Evolutionary conservation across 2,329 filamentous ascomycete species (phyloP).

Genomic region (Torrubiellomyces zombiae): DNA sequence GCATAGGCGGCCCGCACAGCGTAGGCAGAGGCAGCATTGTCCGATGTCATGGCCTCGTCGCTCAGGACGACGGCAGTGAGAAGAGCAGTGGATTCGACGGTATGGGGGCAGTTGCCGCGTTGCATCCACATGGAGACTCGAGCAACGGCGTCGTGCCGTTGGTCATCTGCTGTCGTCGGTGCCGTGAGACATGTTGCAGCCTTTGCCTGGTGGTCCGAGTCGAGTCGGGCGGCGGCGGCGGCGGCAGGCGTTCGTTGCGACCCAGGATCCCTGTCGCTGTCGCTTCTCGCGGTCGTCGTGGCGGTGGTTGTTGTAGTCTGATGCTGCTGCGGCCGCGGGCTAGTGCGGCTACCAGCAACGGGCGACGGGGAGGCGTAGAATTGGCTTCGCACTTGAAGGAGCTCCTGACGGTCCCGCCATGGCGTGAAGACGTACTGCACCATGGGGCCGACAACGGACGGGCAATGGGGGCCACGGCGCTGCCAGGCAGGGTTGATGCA

Average conservation of each 20-base stretch:
- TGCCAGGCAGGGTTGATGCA: too few species aligned
- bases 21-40: slow-evolving; percentile 27
- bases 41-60: slow-evolving; percentile 28
- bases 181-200: slow-evolving; percentile 8
- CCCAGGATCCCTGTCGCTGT: slow-evolving; percentile 1
- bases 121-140: slow-evolving; percentile 53
- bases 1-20: slow-evolving; percentile 54
- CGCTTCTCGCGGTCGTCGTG: background rate
- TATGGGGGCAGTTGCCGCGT: slow-evolving; percentile 57
- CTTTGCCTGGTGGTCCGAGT: background rate
- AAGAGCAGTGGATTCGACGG: slow-evolving; percentile 63
- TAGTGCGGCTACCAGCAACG: too few species aligned
- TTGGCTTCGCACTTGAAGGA: slow-evolving; percentile 46
- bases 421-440: slow-evolving; percentile 58
- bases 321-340: slow-evolving; percentile 3
- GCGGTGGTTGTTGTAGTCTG: slow-evolving; percentile 1
- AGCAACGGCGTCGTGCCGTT: slow-evolving; percentile 33
- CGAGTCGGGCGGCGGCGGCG: slow-evolving; percentile 1
- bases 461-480: background rate
- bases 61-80: slow-evolving; percentile 52
- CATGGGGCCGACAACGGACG: slow-evolving; percentile 24
- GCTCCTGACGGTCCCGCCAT: slow-evolving; percentile 50
- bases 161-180: too few species aligned
- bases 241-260: slow-evolving; percentile 1
- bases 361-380: slow-evolving; percentile 39